Evolutionary conservation across 192 early-diverging fungal species (phyloP), one percentile per base, ranked within the genome.

Genomic region (Backusella liffmaniae): DNA sequence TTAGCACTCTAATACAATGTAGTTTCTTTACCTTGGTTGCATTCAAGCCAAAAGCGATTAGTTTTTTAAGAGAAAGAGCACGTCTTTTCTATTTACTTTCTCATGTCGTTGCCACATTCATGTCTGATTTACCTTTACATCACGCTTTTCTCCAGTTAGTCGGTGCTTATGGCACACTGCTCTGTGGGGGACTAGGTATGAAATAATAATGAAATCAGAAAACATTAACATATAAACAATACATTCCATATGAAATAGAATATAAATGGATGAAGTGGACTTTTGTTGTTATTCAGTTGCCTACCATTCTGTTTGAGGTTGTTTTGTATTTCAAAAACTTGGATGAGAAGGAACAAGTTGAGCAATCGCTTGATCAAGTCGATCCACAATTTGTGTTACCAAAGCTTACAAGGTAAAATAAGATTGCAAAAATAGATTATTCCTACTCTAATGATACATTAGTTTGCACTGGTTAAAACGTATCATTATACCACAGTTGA

Each of bases 61-160:
- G 23, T 12, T 29, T 10, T 26, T 29, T 62, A 62, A 62, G 9
- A 62, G 10, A 8, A 10, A 23, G 10, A 23, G 21, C 56, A 62
- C 21, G 26, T 62, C 7, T 26, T 9, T 10, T 29, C 9, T 62
- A 62, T 12, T 13, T 62, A 1, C 21, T 62, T 12, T 29, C 5
- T 12, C 56, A 62, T 62, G 26, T 62, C 2, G 18, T 9, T 12
- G 56, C 56, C 23, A 29, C 21, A 8, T 62, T 62, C 56, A 29
- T 62, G 56, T 62, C 56, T 26, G 56, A 62, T 62, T 29, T 62
- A 29, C 56, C 56, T 26, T 62, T 62, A 29, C 56, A 62, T 62
- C 56, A 62, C 26, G 56, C 56, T 13, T 62, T 62, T 29, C 23
- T 62, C 23, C 56, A 62, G 56, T 62, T 62, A 62, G 10, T 62